phyloP scores from a whole-genome alignment of 2,329 filamentous ascomycete species.

The Pyrenochaeta sp. region DNA sequence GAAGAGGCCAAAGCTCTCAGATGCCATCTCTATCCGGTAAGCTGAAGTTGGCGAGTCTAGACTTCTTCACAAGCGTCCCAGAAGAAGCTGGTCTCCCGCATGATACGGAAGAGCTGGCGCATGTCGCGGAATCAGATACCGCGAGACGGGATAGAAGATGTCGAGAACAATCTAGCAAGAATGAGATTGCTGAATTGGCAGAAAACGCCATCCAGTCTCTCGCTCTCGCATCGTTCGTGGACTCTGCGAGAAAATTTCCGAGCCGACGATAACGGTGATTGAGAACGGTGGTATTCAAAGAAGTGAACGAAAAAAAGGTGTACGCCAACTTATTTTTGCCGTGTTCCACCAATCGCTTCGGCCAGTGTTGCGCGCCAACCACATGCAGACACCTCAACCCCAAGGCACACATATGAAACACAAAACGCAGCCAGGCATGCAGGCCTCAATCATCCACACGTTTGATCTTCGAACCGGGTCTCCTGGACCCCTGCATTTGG shows the following conservation, averaged over 20 bases:
- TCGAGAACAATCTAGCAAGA: neutral
- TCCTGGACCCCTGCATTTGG: neutral
- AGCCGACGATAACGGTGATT: too few relatives aligned
- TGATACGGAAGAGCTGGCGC: neutral
- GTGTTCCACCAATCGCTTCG: constrained; percentile 7
- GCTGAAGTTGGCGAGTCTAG: neutral
- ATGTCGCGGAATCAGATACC: neutral
- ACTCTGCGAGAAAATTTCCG: too few relatives aligned
- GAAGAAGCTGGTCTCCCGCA: neutral
- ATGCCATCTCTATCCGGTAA: neutral
- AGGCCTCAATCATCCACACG: constrained; percentile 3
- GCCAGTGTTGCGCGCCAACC: constrained; percentile 10
- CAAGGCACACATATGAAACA: constrained; percentile 15
- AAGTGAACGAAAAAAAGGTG: too few relatives aligned
- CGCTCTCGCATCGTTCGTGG: too few relatives aligned
- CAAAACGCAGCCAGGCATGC: constrained; percentile 1
- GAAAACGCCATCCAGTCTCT: too few relatives aligned
- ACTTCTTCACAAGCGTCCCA: neutral
- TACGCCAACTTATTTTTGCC: too few relatives aligned
- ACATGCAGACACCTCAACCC: constrained; percentile 6
- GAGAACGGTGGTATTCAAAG: too few relatives aligned
- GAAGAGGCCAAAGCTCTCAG: neutral
- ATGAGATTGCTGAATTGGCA: too few relatives aligned
- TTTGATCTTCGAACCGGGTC: constrained; percentile 12
- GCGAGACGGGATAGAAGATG: neutral